phyloP scores from a whole-genome alignment of 2,329 filamentous ascomycete species.

The Hypoxylon sp. region DNA sequence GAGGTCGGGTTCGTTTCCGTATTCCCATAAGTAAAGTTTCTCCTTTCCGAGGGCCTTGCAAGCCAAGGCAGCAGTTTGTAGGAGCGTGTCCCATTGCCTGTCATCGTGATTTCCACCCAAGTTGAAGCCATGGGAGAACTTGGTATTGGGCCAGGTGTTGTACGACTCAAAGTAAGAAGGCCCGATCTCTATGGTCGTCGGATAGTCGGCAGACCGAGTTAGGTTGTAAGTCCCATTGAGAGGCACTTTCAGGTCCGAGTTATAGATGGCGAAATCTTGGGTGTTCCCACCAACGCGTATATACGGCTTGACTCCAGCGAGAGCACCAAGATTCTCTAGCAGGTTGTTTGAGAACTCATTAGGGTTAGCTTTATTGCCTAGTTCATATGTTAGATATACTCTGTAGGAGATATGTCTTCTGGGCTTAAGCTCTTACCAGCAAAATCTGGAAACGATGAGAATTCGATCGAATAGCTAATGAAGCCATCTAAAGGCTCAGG shows the following conservation, averaged over 20 bases:
- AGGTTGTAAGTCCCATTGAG: slow-evolving; percentile 68
- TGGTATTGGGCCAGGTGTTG: slow-evolving; percentile 67
- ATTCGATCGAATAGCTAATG: slow-evolving; percentile 60
- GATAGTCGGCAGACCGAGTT: slow-evolving; percentile 69
- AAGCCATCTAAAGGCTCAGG: slow-evolving; percentile 58
- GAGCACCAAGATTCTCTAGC: slow-evolving; percentile 68
- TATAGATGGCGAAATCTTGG: slow-evolving; percentile 75
- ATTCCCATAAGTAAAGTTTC: slow-evolving; percentile 71
- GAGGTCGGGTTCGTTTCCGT: slow-evolving; percentile 76
- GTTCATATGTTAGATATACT: slow-evolving; percentile 38
- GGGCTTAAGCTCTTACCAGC: slow-evolving; percentile 43
- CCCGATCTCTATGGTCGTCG: slow-evolving; percentile 72
- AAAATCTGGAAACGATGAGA: slow-evolving; percentile 59
- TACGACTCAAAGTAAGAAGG: slow-evolving; percentile 76
- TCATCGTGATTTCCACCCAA: slow-evolving; percentile 66
- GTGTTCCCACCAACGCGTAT: slow-evolving; percentile 77
- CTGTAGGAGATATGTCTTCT: slow-evolving; percentile 45
- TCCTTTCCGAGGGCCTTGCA: slow-evolving; percentile 68
- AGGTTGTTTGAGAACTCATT: slow-evolving; percentile 74
- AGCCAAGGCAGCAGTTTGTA: slow-evolving; percentile 68
- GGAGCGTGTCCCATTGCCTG: slow-evolving; percentile 64
- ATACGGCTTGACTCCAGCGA: slow-evolving; percentile 70
- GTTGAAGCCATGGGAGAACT: slow-evolving; percentile 75
- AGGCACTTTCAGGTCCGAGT: slow-evolving; percentile 65
- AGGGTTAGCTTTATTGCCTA: slow-evolving; percentile 61